A percentile compares a stretch with the other conserved stretches of the same genome.
phyloP scores from a whole-genome alignment of 306 rosid genomes.

The Begonia masoniana region DNA sequence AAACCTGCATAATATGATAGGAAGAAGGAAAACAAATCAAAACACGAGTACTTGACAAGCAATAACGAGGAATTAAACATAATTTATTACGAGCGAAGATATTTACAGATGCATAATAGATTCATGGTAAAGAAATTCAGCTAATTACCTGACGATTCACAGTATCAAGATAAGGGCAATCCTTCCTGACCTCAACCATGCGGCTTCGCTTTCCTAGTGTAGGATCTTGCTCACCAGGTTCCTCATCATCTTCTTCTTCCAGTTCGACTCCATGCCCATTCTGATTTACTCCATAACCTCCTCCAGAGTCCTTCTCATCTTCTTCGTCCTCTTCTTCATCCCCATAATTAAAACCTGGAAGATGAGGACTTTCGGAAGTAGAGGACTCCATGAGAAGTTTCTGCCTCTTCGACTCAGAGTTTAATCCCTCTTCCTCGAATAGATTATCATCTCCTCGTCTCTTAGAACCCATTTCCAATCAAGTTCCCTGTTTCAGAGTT shows the following conservation, averaged over 20 bases:
- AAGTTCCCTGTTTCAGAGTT: background rate
- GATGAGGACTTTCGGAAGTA: constrained; percentile 15
- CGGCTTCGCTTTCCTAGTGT: constrained; percentile 42
- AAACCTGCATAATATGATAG: constrained; percentile 43
- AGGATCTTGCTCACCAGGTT: constrained; percentile 20
- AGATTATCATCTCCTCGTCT: constrained; percentile 13
- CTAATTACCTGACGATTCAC: constrained; percentile 86
- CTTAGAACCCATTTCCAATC: constrained; percentile 19
- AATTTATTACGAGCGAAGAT: too few species aligned
- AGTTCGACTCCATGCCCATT: constrained; percentile 29
- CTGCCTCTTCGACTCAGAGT: constrained; percentile 20
- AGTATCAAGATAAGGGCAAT: constrained; percentile 92
- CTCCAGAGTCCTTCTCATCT: background rate
- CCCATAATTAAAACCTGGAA: constrained; percentile 40
- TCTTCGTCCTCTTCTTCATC: constrained; percentile 45
- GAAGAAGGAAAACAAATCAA: background rate
- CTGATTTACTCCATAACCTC: constrained; percentile 4
- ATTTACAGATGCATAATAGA: too few species aligned
- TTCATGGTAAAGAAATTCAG: background rate
- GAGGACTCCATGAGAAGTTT: constrained; percentile 5
- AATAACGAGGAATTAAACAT: background rate
- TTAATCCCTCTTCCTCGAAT: constrained; percentile 8
- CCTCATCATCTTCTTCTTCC: constrained; percentile 36
- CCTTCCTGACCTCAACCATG: constrained; percentile 77
- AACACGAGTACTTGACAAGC: background rate